Base-by-base conservation (phyloP, 2,329 filamentous ascomycete species). In the Domatiomyces catenatus region DNA sequence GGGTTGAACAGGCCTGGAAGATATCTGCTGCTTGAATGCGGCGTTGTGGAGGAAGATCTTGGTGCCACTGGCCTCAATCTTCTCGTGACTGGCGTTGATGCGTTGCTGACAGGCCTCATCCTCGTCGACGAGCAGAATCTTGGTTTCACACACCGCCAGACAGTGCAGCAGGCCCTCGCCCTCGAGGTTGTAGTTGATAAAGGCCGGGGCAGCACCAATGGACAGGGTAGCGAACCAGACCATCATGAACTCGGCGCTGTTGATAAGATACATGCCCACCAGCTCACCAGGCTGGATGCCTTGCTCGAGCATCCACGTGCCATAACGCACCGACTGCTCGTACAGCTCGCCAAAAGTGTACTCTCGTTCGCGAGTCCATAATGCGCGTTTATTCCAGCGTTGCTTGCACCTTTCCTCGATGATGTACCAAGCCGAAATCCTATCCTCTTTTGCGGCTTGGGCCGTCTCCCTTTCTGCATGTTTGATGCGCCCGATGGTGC, bases 171-270 rank as follows among this genome's bases (percentile, higher is more conserved):
- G 64, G 1, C 80, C 76, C 55, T 80, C 74, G 0, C 76, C 78
- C 6, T 74, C 70, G 6, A 86, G 67, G 60, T 60, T 60, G 62
- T 81, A 78, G 62, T 86, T 86, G 62, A 86, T 81, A 64, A 83
- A 74, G 0, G 83, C 81, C 0, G 83, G 83, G 0, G 79, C 80
- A 12, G 78, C 78, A 2, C 83, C 83, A 50, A 86, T 75, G 8
- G 77, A 74, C 71, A 76, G 76, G 2, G 81, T 66, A 0, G 76
- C 82, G 42, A 85, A 61, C 76, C 81, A 83, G 2, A 75, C 74
- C 47, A 83, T 76, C 7, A 83, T 59, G 57, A 85, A 84, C 50
- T 86, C 80, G 0, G 79, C 73, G 12, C 77, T 76, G 63, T 86
- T 86, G 59, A 72, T 74, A 64, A 85, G 75, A 63, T 81, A 84